Evolutionary conservation across 148 eudicot genomes (phyloP).

Genomic region (Talinum fruticosum): DNA sequence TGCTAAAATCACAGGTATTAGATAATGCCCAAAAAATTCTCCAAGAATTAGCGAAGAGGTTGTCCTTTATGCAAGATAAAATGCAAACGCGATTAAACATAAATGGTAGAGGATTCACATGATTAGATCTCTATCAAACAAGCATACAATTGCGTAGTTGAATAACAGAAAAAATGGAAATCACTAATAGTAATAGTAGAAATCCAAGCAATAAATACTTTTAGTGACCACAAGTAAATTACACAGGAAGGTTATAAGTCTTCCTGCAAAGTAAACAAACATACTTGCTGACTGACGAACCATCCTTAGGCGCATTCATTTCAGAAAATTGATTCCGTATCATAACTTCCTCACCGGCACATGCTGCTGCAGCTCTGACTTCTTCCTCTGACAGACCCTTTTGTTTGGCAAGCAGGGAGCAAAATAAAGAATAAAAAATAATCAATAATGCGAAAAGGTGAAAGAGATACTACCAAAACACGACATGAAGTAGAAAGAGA

Average conservation of each 20-base stretch:
- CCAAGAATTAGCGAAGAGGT: background rate
- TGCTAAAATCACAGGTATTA: conserved; percentile 30
- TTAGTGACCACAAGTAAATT: background rate
- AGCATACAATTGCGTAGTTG: background rate
- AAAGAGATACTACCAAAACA: background rate
- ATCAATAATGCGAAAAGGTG: background rate
- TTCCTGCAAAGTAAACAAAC: conserved; percentile 26
- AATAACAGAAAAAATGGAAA: background rate
- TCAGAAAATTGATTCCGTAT: conserved; percentile 93
- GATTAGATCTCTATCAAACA: background rate
- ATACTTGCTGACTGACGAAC: conserved; percentile 89
- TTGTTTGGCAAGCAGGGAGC: conserved; percentile 10
- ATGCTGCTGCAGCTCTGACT: conserved; percentile 90
- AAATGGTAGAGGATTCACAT: background rate
- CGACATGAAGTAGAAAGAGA: background rate
- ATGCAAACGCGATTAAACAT: background rate
- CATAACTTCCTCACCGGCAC: conserved; percentile 97
- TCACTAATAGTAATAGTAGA: background rate
- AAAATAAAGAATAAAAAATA: background rate
- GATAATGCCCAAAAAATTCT: background rate
- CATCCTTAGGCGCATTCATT: conserved; percentile 94
- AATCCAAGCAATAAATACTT: background rate
- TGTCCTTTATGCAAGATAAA: background rate
- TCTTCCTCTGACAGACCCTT: conserved; percentile 98
- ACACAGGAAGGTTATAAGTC: background rate